These are phyloP conservation scores for Chlamydomonas schloesseri DNA, from an alignment of 139 green algal genomes.

Conservation along the genomic window DNA sequence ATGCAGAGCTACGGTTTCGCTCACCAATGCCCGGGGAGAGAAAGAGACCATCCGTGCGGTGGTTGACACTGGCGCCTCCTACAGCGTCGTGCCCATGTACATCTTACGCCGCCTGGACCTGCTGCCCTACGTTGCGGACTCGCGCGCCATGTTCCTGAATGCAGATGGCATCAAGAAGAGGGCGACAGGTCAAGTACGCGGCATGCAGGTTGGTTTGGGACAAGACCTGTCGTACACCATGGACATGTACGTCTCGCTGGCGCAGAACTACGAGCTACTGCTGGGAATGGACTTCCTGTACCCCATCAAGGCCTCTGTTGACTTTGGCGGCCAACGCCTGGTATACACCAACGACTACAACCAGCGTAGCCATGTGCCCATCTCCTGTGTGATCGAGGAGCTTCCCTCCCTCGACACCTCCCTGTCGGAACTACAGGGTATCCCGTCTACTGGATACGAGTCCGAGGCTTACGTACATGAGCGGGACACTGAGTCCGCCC, in stretches of 20 bases:
- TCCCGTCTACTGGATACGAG: too few species aligned
- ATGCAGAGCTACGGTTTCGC: background rate
- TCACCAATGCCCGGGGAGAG: background rate
- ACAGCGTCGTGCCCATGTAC: background rate
- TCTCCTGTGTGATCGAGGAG: background rate
- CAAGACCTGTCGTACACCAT: background rate
- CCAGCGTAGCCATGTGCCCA: background rate
- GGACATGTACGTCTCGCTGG: background rate
- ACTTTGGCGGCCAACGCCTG: background rate
- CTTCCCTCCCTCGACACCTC: too few species aligned
- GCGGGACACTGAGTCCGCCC: too few species aligned
- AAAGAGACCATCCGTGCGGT: background rate
- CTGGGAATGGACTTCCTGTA: constrained; percentile 25
- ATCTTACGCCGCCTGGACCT: background rate
- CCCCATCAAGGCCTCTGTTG: background rate
- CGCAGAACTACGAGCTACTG: background rate
- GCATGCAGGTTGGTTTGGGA: background rate
- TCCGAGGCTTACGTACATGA: too few species aligned
- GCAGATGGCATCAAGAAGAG: background rate
- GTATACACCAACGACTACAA: constrained; percentile 7
- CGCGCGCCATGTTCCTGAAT: background rate
- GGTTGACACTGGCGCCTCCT: background rate
- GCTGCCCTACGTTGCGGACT: background rate
- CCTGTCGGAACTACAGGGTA: too few species aligned
- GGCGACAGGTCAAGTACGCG: background rate